Conservation (phyloP, 352 stramenopile species). For the Globisporangium megalacanthum region DNA sequence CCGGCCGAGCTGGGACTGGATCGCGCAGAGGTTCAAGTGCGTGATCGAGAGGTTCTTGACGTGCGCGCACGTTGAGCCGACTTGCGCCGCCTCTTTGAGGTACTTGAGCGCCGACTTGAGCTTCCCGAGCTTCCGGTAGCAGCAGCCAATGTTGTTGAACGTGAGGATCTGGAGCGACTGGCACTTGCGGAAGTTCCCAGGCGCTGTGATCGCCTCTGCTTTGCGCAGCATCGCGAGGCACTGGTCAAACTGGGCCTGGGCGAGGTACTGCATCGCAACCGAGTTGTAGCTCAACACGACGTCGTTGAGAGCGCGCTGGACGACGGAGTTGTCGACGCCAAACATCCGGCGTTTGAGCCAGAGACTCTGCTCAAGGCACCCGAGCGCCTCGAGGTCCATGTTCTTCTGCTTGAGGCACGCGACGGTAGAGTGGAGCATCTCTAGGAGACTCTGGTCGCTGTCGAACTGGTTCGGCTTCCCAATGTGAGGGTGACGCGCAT, state of each 20-base stretch:
- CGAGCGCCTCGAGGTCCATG: slow-evolving; percentile 71
- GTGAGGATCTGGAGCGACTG: slow-evolving; percentile 76
- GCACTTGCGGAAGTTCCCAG: slow-evolving; percentile 57
- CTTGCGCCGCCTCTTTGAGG: slow-evolving; percentile 56
- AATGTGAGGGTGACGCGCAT: not conserved
- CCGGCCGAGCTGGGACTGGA: slow-evolving; percentile 65
- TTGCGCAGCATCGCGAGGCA: slow-evolving; percentile 71
- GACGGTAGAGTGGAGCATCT: slow-evolving; percentile 68
- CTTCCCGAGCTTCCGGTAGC: slow-evolving; percentile 73
- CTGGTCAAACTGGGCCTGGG: slow-evolving; percentile 46
- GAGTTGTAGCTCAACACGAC: slow-evolving; percentile 75
- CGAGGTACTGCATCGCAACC: slow-evolving; percentile 67
- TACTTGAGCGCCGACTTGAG: slow-evolving; percentile 73
- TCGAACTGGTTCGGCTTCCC: slow-evolving; percentile 19
- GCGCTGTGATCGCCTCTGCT: slow-evolving; percentile 56
- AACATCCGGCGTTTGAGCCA: slow-evolving; percentile 79
- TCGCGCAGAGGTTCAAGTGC: slow-evolving; percentile 76
- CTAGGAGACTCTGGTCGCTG: slow-evolving; percentile 55
- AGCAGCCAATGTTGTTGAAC: slow-evolving; percentile 81
- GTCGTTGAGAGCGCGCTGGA: slow-evolving; percentile 48
- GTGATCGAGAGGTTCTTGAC: slow-evolving; percentile 81
- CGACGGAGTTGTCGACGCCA: slow-evolving; percentile 46
- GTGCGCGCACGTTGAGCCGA: slow-evolving; percentile 44
- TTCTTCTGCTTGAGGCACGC: slow-evolving; percentile 63
- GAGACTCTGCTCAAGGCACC: slow-evolving; percentile 66